phyloP scores from a whole-genome alignment of 768 basidiomycete species.

The Naganishia onofrii region DNA sequence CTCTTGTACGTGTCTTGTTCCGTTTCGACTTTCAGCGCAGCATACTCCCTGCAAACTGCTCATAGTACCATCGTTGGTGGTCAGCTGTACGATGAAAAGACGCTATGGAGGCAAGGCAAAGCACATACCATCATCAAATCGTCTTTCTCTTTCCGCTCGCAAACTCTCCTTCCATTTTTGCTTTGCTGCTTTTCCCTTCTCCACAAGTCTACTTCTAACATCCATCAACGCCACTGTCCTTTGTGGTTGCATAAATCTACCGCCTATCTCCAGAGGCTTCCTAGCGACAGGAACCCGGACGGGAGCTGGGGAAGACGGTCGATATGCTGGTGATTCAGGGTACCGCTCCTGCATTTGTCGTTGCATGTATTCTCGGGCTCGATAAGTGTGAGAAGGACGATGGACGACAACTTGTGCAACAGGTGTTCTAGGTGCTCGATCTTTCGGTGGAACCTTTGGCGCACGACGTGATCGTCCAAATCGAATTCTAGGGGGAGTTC shows the following conservation, averaged over 20 bases:
- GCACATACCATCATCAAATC: constrained; percentile 14
- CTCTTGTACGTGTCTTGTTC: constrained; percentile 11
- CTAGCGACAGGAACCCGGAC: neutral
- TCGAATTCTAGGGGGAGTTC: no score
- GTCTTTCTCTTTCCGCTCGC: constrained; percentile 14
- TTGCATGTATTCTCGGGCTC: constrained; percentile 3
- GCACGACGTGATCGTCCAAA: no score
- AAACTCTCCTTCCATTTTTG: constrained; percentile 19
- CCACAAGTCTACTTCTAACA: constrained; percentile 7
- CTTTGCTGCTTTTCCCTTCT: constrained; percentile 14
- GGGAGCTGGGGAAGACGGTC: neutral
- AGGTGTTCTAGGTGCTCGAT: neutral
- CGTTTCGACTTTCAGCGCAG: constrained; percentile 12
- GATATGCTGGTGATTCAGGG: neutral
- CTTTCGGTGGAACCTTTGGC: no score
- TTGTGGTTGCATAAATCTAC: neutral
- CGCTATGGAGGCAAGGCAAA: neutral
- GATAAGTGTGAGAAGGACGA: neutral
- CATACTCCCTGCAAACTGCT: constrained; percentile 14
- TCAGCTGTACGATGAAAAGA: neutral
- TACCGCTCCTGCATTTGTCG: neutral
- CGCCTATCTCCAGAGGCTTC: constrained; percentile 1
- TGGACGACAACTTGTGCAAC: neutral
- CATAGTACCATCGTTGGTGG: no score
- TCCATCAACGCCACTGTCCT: constrained; percentile 17